Conservation (phyloP, 129 eudicot genomes). For the Flaveria bidentis region DNA sequence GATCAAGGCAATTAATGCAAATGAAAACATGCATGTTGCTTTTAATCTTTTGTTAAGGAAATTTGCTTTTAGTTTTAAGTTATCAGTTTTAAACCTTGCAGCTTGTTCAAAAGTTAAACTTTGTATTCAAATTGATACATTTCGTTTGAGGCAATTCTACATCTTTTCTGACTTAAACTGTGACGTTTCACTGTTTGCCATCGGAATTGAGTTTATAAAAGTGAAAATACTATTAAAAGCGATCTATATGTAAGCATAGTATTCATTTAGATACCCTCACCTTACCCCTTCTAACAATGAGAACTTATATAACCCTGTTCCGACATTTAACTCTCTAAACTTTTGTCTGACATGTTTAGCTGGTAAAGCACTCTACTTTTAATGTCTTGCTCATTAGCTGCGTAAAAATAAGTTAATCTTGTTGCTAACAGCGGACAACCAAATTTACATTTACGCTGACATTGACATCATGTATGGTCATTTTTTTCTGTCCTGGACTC, state of each 20-base stretch:
- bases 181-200: not conserved
- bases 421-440: not conserved
- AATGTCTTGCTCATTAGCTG: not conserved
- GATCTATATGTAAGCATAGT: no score
- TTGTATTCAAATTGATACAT: conserved; percentile 12
- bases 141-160: not conserved
- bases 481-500: not conserved
- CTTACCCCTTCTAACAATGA: no score
- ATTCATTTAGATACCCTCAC: no score
- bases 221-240: not conserved
- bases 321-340: not conserved
- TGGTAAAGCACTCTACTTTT: not conserved
- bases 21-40: conserved; percentile 21
- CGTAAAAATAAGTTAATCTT: not conserved
- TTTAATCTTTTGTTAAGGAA: conserved; percentile 29
- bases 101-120: conserved; percentile 15
- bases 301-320: not conserved
- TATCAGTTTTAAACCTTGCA: conserved; percentile 7
- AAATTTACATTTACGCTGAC: not conserved
- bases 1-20: conserved; percentile 32
- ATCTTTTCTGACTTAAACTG: conserved; percentile 4
- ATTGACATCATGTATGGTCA: not conserved
- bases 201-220: conserved; percentile 10
- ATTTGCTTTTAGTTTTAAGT: conserved; percentile 16
- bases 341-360: not conserved